phyloP scores from a whole-genome alignment of 192 early-diverging fungal genomes.

The Linnemannia schmuckeri region DNA sequence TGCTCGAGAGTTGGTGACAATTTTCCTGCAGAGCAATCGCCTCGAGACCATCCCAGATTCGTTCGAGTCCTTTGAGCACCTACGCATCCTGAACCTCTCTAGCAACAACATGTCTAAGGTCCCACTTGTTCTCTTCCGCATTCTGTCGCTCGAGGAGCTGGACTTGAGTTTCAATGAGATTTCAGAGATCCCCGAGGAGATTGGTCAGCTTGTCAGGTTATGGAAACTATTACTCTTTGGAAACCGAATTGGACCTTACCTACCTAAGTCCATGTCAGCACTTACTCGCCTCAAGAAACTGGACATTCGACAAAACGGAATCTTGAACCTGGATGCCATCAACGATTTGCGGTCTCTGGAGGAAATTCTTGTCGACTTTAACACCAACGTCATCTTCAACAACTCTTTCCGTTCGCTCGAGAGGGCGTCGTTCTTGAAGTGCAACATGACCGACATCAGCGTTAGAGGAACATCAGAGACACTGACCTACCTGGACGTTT shows the following conservation, averaged over 20 bases:
- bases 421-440: slow-evolving; percentile 72
- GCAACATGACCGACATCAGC: slow-evolving; percentile 78
- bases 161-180: slow-evolving; percentile 91
- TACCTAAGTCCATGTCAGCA: slow-evolving; percentile 73
- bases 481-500: slow-evolving; percentile 67
- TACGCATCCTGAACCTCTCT: slow-evolving; percentile 79
- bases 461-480: slow-evolving; percentile 58
- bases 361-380: slow-evolving; percentile 78
- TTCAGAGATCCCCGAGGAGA: slow-evolving; percentile 75
- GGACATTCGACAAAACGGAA: slow-evolving; percentile 85
- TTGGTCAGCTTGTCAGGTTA: slow-evolving; percentile 74
- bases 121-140: slow-evolving; percentile 74
- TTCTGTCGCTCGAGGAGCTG: slow-evolving; percentile 72
- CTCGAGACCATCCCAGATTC: slow-evolving; percentile 78
- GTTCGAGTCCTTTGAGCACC: slow-evolving; percentile 67
- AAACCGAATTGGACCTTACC: slow-evolving; percentile 79
- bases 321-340: slow-evolving; percentile 75
- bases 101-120: slow-evolving; percentile 85
- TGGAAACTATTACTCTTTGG: slow-evolving; percentile 75
- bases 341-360: slow-evolving; percentile 70
- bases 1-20: slow-evolving; percentile 68
- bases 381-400: slow-evolving; percentile 74
- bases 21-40: slow-evolving; percentile 81
- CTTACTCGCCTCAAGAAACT: slow-evolving; percentile 76
- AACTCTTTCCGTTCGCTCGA: slow-evolving; percentile 69